Evolutionary conservation across 306 rosid genomes (phyloP).

Genomic region (Cucurbita moschata): DNA sequence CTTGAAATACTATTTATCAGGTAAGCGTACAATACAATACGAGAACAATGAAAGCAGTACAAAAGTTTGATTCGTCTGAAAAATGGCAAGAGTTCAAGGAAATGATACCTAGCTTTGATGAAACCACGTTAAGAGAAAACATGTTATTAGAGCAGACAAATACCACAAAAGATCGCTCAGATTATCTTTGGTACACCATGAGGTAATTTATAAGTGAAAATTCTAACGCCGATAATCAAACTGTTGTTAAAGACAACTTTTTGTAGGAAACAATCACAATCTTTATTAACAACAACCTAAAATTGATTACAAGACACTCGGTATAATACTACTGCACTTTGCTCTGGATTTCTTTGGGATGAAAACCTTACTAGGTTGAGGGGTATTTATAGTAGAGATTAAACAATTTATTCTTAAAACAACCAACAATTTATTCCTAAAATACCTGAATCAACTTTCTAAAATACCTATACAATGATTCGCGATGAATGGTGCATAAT

Average conservation of each 20-base stretch:
- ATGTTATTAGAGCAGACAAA: slow-evolving; percentile 15
- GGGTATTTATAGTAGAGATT: too few species aligned
- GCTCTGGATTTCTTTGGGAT: too few species aligned
- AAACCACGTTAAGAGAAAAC: slow-evolving; percentile 7
- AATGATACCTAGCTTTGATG: slow-evolving; percentile 13
- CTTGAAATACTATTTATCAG: slow-evolving; percentile 1
- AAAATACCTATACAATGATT: too few species aligned
- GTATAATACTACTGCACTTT: too few species aligned
- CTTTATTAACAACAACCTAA: too few species aligned
- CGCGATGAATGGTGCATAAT: background rate
- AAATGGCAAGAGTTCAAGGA: slow-evolving; percentile 25
- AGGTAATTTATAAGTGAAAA: slow-evolving; percentile 11
- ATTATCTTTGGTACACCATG: slow-evolving; percentile 36
- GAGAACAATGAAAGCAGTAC: slow-evolving; percentile 16
- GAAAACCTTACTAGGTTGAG: too few species aligned
- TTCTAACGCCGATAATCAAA: background rate
- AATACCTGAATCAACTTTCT: too few species aligned
- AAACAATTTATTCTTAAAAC: too few species aligned
- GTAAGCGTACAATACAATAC: slow-evolving; percentile 18
- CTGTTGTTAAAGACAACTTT: too few species aligned
- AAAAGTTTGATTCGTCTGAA: slow-evolving; percentile 6
- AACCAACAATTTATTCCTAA: too few species aligned
- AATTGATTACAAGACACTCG: too few species aligned
- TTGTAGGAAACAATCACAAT: too few species aligned
- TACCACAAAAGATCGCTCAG: slow-evolving; percentile 24